Conservation (phyloP, 176 grass and related monocot genomes). For the Musa beccarii region DNA sequence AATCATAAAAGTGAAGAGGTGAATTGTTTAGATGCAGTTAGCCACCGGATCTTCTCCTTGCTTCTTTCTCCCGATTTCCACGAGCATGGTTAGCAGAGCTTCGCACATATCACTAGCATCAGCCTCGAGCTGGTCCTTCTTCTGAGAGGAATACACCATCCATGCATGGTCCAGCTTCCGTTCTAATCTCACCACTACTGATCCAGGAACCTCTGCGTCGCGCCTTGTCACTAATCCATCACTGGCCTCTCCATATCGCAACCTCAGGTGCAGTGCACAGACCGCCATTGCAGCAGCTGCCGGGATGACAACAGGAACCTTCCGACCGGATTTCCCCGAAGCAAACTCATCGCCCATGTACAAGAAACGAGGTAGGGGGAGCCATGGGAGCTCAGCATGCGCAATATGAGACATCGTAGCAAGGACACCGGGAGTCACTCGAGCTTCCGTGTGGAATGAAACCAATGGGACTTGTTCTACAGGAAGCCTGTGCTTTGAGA, state of each 20-base stretch:
- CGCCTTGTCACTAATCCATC: constrained; percentile 62
- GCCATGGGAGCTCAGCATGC: constrained; percentile 64
- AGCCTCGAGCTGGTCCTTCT: constrained; percentile 34
- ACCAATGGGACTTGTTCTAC: constrained; percentile 52
- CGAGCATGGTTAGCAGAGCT: constrained; percentile 65
- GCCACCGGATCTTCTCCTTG: not conserved
- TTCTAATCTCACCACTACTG: constrained; percentile 61
- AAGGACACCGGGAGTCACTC: constrained; percentile 47
- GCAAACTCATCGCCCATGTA: constrained; percentile 20
- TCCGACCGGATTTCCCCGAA: constrained; percentile 27
- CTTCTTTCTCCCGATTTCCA: constrained; percentile 47
- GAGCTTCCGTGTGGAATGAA: constrained; percentile 89
- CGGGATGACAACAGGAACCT: constrained; percentile 59
- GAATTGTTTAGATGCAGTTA: no score
- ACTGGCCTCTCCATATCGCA: constrained; percentile 60
- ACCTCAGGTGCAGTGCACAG: constrained; percentile 52
- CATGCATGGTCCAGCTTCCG: constrained; percentile 73
- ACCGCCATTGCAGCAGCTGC: constrained; percentile 57
- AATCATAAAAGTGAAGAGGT: no score
- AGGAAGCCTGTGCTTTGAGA: constrained; percentile 57
- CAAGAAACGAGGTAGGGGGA: constrained; percentile 45
- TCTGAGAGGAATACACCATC: constrained; percentile 65
- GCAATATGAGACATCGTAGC: constrained; percentile 51
- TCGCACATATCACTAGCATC: constrained; percentile 78
- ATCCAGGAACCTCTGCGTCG: constrained; percentile 77